Percentiles rank a stretch among this genome's conserved stretches.
Conservation (phyloP, 1,139 yeast species). For the Yamadazyma dendronema region DNA sequence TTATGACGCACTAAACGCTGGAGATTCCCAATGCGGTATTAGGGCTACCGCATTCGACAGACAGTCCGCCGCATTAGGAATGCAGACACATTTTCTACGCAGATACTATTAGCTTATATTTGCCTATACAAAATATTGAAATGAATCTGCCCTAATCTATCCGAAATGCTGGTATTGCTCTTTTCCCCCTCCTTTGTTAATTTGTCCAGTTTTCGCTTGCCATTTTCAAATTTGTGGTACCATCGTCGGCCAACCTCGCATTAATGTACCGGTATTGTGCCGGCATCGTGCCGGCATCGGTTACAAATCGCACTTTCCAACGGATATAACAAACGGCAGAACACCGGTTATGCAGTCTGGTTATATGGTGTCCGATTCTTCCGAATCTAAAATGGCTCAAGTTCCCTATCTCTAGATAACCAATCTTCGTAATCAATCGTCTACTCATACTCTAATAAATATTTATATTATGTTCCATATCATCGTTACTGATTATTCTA, state of each 20-base stretch:
- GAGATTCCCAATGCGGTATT: neutral
- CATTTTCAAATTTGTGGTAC: too few relatives aligned
- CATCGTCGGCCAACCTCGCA: too few relatives aligned
- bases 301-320: too few relatives aligned
- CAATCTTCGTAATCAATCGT: too few relatives aligned
- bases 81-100: neutral
- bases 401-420: too few relatives aligned
- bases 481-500: too few relatives aligned
- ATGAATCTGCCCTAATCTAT: neutral
- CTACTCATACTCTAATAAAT: too few relatives aligned
- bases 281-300: too few relatives aligned
- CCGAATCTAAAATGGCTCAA: too few relatives aligned
- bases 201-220: neutral
- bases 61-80: neutral
- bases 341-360: neutral
- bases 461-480: too few relatives aligned
- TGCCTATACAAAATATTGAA: neutral
- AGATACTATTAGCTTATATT: neutral
- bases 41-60: neutral
- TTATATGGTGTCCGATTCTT: neutral
- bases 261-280: too few relatives aligned
- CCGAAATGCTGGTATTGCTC: neutral
- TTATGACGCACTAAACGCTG: neutral
- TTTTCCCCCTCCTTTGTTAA: neutral
- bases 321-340: neutral